Conservation (phyloP, 2,329 filamentous ascomycete species). For the Tolypocladium endophyticum region DNA sequence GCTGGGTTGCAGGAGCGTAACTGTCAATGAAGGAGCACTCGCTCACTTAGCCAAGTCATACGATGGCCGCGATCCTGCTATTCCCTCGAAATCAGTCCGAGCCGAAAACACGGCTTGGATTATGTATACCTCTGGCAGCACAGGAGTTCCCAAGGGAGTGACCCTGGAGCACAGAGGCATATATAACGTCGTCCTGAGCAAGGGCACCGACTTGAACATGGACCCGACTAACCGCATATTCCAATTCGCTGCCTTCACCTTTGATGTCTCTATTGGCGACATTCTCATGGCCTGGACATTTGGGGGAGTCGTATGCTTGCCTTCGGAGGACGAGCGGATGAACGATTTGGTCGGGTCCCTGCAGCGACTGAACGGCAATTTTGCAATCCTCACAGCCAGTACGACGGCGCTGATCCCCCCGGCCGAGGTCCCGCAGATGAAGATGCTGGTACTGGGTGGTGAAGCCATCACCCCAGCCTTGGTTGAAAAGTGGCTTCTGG, state of each 20-base stretch:
- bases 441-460: background rate
- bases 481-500: background rate
- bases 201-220: background rate
- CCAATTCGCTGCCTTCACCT: background rate
- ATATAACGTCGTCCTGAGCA: background rate
- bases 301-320: background rate
- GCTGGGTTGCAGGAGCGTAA: background rate
- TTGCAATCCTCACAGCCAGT: background rate
- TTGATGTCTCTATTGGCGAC: background rate
- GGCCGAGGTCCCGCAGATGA: background rate
- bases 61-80: background rate
- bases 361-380: background rate
- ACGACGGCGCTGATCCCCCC: background rate
- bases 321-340: background rate
- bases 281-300: background rate
- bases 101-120: background rate
- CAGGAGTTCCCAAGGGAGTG: background rate
- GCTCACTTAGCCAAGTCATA: background rate
- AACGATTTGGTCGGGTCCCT: background rate
- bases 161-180: background rate
- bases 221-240: background rate
- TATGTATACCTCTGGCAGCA: background rate
- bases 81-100: background rate
- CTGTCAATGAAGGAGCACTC: background rate
- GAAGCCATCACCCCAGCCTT: background rate